Evolutionary conservation across 768 basidiomycete species (phyloP), one percentile per base, ranked within the genome.

Genomic region (Hygrophoropsis aurantiaca): DNA sequence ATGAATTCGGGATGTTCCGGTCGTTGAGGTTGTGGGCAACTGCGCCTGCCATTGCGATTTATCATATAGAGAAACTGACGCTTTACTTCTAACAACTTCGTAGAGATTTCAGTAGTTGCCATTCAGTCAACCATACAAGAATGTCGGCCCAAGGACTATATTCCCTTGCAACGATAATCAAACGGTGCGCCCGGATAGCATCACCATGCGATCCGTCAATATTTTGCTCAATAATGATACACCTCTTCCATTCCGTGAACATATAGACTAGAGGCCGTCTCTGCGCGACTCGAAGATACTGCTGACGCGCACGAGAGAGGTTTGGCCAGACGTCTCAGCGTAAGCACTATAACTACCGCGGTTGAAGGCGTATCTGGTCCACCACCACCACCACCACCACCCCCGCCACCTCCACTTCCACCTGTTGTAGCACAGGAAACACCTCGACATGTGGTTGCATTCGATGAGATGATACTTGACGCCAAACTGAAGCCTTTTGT

Each of bases 181-280:
- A 90, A 68, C 81, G 89, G 87, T 87, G 59, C 46, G 74, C 59
- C n/a, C n/a, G n/a, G n/a, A n/a, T n/a, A n/a, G n/a, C n/a, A n/a
- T n/a, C n/a, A n/a, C n/a, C n/a, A n/a, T n/a, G n/a, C n/a, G n/a
- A n/a, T n/a, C n/a, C n/a, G n/a, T 30, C 13, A 13, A 7, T 30
- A 13, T 13, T 13, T 30, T 30, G 27, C 27, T 30, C 27, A 30
- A 30, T 13, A 13, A 30, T 30, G 36, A 26, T 27, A 42, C 24
- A 42, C 25, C 16, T 42, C 9, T 9, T 9, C 39, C 21, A n/a
- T 33, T 33, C 42, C 49, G 11, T 26, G n/a, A 27, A 43, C 48
- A 39, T 37, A 24, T 59, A 94, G 94, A 54, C 80, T 93, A 42
- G 89, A 94, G 75, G 97, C 97, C 20, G 90, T 93, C 8, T 94